A percentile compares a stretch with the other conserved stretches of the same genome.
Conservation (phyloP, 352 stramenopile genomes). For the Pythium aphanidermatum region DNA sequence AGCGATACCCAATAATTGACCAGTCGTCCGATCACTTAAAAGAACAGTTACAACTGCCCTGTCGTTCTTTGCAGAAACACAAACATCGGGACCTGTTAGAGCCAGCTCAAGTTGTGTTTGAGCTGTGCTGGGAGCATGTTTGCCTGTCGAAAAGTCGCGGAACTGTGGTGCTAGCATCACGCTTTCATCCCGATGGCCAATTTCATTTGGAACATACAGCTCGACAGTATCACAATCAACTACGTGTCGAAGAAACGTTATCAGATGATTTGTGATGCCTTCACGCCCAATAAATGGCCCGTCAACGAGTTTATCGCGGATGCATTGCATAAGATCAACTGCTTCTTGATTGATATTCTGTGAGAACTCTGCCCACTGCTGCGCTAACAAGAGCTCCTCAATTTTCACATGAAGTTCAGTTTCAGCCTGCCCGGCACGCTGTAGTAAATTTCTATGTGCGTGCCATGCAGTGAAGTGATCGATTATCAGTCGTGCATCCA, state of each 20-base stretch:
- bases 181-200: not conserved
- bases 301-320: not conserved
- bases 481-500: not conserved
- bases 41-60: no score
- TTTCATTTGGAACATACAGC: not conserved
- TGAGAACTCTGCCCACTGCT: constrained; percentile 14
- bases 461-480: not conserved
- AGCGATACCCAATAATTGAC: no score
- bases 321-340: not conserved
- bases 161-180: not conserved
- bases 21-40: no score
- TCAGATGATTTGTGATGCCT: not conserved
- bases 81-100: no score
- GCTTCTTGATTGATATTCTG: not conserved
- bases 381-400: not conserved
- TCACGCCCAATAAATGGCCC: not conserved
- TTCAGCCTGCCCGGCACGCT: constrained; percentile 1
- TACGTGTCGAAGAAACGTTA: not conserved
- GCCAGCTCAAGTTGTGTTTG: no score
- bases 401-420: not conserved
- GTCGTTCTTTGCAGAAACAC: no score
- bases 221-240: constrained; percentile 7
- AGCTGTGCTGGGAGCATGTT: no score
- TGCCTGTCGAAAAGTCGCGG: not conserved
- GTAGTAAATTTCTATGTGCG: not conserved